A percentile compares a stretch with the other conserved stretches of the same genome.
Conservation (phyloP, 1,284 basidiomycete species). For the Tremellales sp. region DNA sequence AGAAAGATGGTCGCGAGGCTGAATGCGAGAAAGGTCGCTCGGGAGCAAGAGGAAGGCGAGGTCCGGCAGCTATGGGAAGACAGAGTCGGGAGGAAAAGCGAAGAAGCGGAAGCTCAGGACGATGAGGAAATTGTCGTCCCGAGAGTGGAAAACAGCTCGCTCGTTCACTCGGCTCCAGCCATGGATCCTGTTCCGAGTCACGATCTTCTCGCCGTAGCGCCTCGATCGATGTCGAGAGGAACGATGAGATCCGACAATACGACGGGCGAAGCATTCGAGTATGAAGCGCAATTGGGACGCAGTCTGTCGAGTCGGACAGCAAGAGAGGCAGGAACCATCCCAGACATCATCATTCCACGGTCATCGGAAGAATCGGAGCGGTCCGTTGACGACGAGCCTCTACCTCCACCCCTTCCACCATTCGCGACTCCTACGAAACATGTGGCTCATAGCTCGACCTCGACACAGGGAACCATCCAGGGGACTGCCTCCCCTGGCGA, state of each 20-base stretch:
- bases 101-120: conserved; percentile 6
- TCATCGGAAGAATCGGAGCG: background rate
- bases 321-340: conserved; percentile 17
- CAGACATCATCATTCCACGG: background rate
- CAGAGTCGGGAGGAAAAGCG: conserved; percentile 10
- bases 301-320: conserved; percentile 41
- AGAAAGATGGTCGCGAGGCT: conserved; percentile 47
- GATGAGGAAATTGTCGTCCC: conserved; percentile 3
- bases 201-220: conserved; percentile 12
- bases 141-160: conserved; percentile 7
- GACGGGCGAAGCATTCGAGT: conserved; percentile 44
- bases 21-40: conserved; percentile 37
- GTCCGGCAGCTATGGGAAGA: conserved; percentile 40
- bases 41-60: conserved; percentile 38
- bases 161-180: background rate
- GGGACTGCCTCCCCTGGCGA: conserved; percentile 23
- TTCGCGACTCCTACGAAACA: conserved; percentile 28
- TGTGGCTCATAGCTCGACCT: conserved; percentile 25
- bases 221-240: conserved; percentile 34
- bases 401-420: conserved; percentile 14
- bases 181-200: conserved; percentile 1
- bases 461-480: conserved; percentile 28
- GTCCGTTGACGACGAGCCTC: conserved; percentile 6
- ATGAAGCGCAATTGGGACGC: conserved; percentile 39
- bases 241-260: conserved; percentile 37